Evolutionary conservation across 2,329 filamentous ascomycete genomes (phyloP).

Genomic region (Ophiostoma triangulosporum): DNA sequence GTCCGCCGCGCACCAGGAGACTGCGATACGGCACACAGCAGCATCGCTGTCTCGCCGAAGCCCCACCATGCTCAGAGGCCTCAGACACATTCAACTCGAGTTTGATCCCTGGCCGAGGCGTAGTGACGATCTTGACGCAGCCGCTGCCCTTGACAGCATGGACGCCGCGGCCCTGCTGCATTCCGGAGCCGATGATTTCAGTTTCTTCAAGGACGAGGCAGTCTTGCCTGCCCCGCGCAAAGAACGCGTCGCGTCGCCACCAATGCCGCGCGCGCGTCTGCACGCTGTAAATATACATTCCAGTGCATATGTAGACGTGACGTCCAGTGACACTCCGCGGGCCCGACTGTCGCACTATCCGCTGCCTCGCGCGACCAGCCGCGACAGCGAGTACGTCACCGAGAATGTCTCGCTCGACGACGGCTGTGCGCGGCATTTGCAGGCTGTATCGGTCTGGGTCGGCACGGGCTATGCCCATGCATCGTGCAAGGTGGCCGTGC

Average conservation of each 20-base stretch:
- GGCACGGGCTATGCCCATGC: conserved; percentile 24
- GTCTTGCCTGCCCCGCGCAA: neutral
- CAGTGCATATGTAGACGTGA: neutral
- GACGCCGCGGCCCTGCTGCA: conserved; percentile 31
- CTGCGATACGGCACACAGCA: conserved; percentile 17
- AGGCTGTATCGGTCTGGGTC: conserved; percentile 32
- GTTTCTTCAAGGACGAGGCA: conserved; percentile 28
- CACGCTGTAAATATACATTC: neutral
- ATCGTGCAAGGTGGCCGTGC: too few species aligned
- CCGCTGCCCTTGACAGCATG: conserved; percentile 17
- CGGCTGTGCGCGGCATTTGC: conserved; percentile 8
- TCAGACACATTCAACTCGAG: conserved; percentile 42
- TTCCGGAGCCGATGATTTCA: conserved; percentile 27
- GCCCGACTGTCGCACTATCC: conserved; percentile 8
- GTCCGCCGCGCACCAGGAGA: conserved; percentile 35
- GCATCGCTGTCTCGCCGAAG: conserved; percentile 20
- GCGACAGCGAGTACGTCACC: conserved; percentile 14
- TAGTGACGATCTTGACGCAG: conserved; percentile 18
- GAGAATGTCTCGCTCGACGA: conserved; percentile 18
- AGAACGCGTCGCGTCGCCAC: neutral
- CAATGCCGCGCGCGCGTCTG: neutral
- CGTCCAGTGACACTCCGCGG: neutral
- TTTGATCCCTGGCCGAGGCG: conserved; percentile 32
- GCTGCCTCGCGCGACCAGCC: neutral
- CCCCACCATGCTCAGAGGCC: conserved; percentile 32